phyloP scores from a whole-genome alignment of 2,329 filamentous ascomycete genomes.

The Onygenales sp. region DNA sequence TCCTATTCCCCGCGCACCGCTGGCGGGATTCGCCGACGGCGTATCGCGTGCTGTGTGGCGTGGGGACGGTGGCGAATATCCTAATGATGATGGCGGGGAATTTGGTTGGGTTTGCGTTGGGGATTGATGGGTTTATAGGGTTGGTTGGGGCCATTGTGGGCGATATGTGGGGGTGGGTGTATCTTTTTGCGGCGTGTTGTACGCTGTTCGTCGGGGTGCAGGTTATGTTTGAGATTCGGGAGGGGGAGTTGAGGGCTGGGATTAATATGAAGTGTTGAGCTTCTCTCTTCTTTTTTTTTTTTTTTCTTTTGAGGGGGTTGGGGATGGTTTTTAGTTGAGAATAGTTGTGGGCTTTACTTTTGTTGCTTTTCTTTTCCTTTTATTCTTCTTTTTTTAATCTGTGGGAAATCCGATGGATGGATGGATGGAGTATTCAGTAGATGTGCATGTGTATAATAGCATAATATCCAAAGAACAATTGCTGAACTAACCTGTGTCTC shows the following conservation, averaged over 20 bases:
- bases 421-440: not conserved
- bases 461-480: too few species aligned
- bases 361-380: too few species aligned
- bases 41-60: conserved; percentile 71
- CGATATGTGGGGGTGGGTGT: conserved; percentile 66
- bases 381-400: not conserved
- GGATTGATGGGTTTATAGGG: conserved; percentile 73
- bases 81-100: conserved; percentile 96
- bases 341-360: not conserved
- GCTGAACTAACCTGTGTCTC: too few species aligned
- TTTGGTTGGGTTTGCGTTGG: conserved; percentile 87
- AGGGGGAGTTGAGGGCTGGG: conserved; percentile 72
- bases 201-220: conserved; percentile 77
- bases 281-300: not conserved
- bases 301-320: not conserved
- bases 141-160: conserved; percentile 67
- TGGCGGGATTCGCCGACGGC: conserved; percentile 61
- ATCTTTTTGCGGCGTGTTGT: conserved; percentile 61
- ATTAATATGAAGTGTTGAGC: conserved; percentile 70
- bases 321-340: too few species aligned
- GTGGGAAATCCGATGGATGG: too few species aligned
- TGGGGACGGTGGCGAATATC: conserved; percentile 73
- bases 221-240: conserved; percentile 92
- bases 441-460: not conserved
- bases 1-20: conserved; percentile 60